Conservation (phyloP, 129 eudicot species). For the Flaveria trinervia region DNA sequence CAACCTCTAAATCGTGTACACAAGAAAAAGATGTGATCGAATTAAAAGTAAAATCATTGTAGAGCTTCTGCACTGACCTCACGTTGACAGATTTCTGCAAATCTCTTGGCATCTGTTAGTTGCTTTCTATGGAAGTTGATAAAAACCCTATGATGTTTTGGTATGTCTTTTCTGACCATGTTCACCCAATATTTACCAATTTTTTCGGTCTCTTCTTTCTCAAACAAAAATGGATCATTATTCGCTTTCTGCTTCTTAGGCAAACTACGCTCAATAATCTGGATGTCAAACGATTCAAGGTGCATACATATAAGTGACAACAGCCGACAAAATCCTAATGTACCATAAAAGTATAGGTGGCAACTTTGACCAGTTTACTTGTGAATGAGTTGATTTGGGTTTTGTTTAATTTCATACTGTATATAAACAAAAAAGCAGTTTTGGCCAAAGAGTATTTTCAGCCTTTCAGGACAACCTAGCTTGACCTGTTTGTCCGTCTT, state of each 20-base stretch:
- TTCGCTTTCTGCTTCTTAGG: conserved; percentile 64
- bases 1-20: conserved; percentile 19
- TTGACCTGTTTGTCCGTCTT: neutral
- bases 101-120: conserved; percentile 81
- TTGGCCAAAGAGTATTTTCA: neutral
- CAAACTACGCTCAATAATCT: conserved; percentile 92
- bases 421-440: neutral
- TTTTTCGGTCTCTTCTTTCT: conserved; percentile 85
- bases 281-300: conserved; percentile 38
- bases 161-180: conserved; percentile 85
- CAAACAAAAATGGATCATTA: conserved; percentile 76
- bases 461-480: conserved; percentile 8
- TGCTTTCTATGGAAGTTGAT: conserved; percentile 76
- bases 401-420: neutral
- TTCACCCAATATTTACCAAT: conserved; percentile 80
- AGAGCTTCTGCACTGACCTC: conserved; percentile 50
- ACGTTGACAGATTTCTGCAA: conserved; percentile 90
- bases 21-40: neutral
- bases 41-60: neutral
- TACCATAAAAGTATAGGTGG: neutral
- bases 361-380: neutral
- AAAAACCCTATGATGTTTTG: conserved; percentile 77
- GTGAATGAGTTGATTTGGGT: neutral
- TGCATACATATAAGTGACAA: conserved; percentile 3
- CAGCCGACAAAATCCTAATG: conserved; percentile 18